phyloP scores from a whole-genome alignment of 2,329 filamentous ascomycete genomes.

The Cordyceps fumosorosea region DNA sequence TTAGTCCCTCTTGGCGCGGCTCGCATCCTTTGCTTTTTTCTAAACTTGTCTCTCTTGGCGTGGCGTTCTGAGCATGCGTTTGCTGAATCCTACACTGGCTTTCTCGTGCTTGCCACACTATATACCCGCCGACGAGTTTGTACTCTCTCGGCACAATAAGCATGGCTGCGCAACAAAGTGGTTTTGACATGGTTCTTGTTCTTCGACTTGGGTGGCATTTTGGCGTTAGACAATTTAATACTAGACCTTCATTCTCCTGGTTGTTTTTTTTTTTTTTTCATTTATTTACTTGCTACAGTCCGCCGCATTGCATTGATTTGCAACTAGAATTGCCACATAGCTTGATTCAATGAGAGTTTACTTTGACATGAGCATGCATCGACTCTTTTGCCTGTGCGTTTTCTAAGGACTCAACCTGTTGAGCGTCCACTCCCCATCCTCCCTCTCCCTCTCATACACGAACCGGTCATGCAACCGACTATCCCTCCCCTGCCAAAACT shows the following conservation, averaged over 20 bases:
- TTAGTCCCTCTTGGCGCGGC: not conserved
- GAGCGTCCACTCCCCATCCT: constrained; percentile 53
- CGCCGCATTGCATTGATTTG: not conserved
- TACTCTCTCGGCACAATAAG: constrained; percentile 3
- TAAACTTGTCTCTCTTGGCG: not conserved
- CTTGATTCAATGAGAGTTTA: not conserved
- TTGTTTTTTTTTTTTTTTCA: not conserved
- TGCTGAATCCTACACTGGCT: not conserved
- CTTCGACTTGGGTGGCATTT: not conserved
- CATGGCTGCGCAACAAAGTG: not conserved
- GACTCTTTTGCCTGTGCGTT: not conserved
- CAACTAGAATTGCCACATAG: not conserved
- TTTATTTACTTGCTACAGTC: not conserved
- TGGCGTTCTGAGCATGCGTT: not conserved
- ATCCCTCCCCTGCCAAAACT: constrained; percentile 94
- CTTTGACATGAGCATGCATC: not conserved
- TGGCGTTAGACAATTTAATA: too few relatives aligned
- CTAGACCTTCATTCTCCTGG: not conserved
- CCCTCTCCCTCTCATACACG: constrained; percentile 62
- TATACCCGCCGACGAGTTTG: constrained; percentile 9
- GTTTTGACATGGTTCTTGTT: not conserved
- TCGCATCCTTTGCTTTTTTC: not conserved
- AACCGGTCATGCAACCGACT: constrained; percentile 93
- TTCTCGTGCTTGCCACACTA: not conserved
- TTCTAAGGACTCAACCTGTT: constrained; percentile 65